Evolutionary conservation across 129 eudicot species (phyloP).

Genomic region (Centella asiatica): DNA sequence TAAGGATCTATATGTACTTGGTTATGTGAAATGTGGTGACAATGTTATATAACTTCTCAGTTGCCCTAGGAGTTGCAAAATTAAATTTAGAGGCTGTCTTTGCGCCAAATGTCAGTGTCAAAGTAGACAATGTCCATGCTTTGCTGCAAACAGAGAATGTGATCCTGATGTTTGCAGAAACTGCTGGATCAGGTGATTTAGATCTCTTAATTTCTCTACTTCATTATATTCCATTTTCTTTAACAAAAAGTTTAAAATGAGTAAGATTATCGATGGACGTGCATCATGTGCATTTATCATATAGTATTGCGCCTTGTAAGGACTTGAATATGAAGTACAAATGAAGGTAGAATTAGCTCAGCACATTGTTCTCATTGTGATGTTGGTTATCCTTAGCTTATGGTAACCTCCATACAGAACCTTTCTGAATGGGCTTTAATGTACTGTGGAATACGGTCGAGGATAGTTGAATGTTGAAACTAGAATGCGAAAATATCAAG

Average conservation of each 20-base stretch:
- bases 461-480: too few species aligned
- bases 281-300: background rate
- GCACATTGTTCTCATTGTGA: too few species aligned
- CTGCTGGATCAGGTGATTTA: constrained; percentile 81
- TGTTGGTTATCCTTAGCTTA: too few species aligned
- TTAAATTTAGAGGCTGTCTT: constrained; percentile 88
- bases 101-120: constrained; percentile 95
- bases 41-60: constrained; percentile 19
- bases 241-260: too few species aligned
- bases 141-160: constrained; percentile 94
- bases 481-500: too few species aligned
- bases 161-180: constrained; percentile 98
- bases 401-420: too few species aligned
- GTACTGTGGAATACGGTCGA: too few species aligned
- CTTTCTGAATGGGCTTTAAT: too few species aligned
- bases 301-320: too few species aligned
- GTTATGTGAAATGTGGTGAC: background rate
- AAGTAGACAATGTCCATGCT: constrained; percentile 94
- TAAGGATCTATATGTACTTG: background rate
- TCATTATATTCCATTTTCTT: background rate
- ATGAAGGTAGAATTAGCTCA: too few species aligned
- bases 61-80: constrained; percentile 93
- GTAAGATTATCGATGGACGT: too few species aligned
- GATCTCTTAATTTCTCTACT: background rate
- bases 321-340: too few species aligned